Evolutionary conservation across 148 eudicot species (phyloP), one percentile per base, ranked within the genome.

Genomic region (Hydrangea macrophylla): DNA sequence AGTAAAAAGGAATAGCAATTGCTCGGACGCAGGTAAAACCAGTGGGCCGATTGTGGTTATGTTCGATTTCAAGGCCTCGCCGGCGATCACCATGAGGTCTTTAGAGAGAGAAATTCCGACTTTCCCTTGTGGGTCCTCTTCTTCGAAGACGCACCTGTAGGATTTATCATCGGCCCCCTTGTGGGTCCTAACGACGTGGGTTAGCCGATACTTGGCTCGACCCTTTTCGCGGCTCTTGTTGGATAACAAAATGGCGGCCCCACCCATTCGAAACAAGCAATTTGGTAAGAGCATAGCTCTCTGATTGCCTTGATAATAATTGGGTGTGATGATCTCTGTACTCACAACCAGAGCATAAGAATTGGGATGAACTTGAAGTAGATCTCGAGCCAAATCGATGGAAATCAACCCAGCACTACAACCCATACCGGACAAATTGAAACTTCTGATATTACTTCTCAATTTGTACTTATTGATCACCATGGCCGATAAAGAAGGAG

Each of bases 401-500:
- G 96, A 81, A 0, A 90, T 85, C 0, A 89, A 62, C 11, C 88
- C 90, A 0, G 86, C 85, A 66, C 88, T 81, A 51, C 96, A 90
- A 6, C 96, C 96, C 96, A 90, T 90, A 0, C 96, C 96, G 6
- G 90, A 81, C 17, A 90, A 60, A 58, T 87, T 90, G 35, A 64
- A 87, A 73, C 88, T 87, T 73, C 70, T 80, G 6, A 84, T 60
- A 24, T 84, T 84, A 36, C 87, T 79, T 45, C 95, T 70, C 36
- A 89, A 55, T 61, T 84, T 86, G 80, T 89, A 89, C 65, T 86
- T 89, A 18, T 89, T 86, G 0, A 86, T 77, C 23, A 89, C 75
- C 96, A 89, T 89, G 4, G 96, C 96, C 0, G 96, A 86, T 8
- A 89, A 70, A 1, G 96, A 89, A 0, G 96, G 96, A 0, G 90